These are phyloP conservation scores for Penicillium crustosum DNA, from an alignment of 2,329 filamentous ascomycete species.

Conservation along the genomic window DNA sequence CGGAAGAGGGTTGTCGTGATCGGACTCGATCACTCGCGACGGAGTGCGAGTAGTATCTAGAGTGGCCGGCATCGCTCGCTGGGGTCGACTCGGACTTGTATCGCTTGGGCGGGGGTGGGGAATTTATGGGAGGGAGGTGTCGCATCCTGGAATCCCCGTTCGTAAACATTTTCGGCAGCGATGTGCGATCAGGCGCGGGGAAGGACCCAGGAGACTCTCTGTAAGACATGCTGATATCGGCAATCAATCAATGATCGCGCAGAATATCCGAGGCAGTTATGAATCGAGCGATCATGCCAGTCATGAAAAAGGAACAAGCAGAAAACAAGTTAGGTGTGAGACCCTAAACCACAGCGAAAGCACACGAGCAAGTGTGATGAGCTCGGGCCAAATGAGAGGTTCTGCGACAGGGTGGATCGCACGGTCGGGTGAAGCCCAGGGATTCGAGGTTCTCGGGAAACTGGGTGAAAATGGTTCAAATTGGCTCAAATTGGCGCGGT, in stretches of 20 bases:
- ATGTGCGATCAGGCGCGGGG: conserved; percentile 1
- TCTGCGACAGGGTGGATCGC: not conserved
- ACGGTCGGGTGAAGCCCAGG: conserved; percentile 1
- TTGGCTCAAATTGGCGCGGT: too few species aligned
- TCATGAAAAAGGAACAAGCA: not conserved
- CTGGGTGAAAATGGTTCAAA: not conserved
- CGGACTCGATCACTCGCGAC: conserved; percentile 29
- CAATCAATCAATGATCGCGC: conserved; percentile 5
- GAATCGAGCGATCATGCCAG: not conserved
- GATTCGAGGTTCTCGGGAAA: not conserved
- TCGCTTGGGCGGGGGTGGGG: conserved; percentile 24
- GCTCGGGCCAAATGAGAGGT: not conserved
- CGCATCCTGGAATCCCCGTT: conserved; percentile 14
- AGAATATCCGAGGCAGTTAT: not conserved
- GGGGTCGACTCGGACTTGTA: conserved; percentile 27
- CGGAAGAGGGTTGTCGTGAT: conserved; percentile 37
- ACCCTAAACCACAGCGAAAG: not conserved
- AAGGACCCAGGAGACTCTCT: not conserved
- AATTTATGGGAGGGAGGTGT: conserved; percentile 22
- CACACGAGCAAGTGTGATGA: not conserved
- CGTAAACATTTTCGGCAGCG: conserved; percentile 7
- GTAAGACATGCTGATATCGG: conserved; percentile 1
- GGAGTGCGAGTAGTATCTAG: conserved; percentile 28
- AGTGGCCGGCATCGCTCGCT: conserved; percentile 24
- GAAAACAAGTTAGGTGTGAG: not conserved